phyloP scores from a whole-genome alignment of 1,284 basidiomycete species.

The Irpex rosettiformis region DNA sequence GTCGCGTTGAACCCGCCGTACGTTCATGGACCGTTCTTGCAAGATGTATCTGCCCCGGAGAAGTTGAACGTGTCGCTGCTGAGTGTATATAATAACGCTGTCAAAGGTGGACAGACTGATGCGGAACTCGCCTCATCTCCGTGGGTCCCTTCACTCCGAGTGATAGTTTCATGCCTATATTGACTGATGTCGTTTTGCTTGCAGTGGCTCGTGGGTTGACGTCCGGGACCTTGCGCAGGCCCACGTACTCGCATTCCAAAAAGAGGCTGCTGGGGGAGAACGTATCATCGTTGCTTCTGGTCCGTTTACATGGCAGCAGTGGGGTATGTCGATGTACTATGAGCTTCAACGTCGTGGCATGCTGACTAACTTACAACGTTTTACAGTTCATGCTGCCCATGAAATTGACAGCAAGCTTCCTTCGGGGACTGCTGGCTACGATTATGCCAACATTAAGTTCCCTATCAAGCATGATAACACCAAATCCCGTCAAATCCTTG shows the following conservation, averaged over 20 bases:
- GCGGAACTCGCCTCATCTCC: conserved; percentile 10
- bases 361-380: conserved; percentile 8
- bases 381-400: conserved; percentile 13
- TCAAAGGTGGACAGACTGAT: conserved; percentile 22
- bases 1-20: conserved; percentile 19
- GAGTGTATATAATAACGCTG: conserved; percentile 30
- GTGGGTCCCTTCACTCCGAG: neutral
- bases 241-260: conserved; percentile 47
- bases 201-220: conserved; percentile 42
- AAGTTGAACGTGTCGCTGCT: neutral
- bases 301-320: conserved; percentile 23
- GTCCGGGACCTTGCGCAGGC: conserved; percentile 55
- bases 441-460: conserved; percentile 26
- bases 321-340: conserved; percentile 8
- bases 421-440: conserved; percentile 17
- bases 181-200: too few species aligned
- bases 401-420: conserved; percentile 17
- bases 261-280: conserved; percentile 46
- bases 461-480: conserved; percentile 18
- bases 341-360: neutral
- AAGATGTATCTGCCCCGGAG: conserved; percentile 15
- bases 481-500: conserved; percentile 40
- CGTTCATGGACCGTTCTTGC: conserved; percentile 10
- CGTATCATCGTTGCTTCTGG: conserved; percentile 42
- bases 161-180: too few species aligned